These are phyloP conservation scores for Podospora comata DNA, from an alignment of 495 filamentous ascomycete species.

Conservation along the genomic window DNA sequence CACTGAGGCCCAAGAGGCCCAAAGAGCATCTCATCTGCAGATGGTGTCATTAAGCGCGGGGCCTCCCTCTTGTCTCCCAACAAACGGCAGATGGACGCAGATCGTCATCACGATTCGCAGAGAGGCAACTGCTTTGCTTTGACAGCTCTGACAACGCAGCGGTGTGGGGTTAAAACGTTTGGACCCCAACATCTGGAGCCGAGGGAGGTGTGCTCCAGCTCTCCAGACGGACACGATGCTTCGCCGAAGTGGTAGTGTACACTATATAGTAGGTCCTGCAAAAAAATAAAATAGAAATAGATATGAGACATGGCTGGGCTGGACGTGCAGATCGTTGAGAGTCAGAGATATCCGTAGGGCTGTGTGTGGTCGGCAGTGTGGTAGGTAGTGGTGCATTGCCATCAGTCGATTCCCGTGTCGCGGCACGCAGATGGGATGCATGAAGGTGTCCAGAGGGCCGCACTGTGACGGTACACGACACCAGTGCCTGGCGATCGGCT, in stretches of 20 bases:
- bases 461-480: not conserved
- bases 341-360: not conserved
- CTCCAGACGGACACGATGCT: not conserved
- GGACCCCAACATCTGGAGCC: conserved; percentile 6
- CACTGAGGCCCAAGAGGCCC: not conserved
- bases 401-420: not conserved
- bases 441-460: not conserved
- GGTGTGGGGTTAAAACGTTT: not conserved
- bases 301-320: not conserved
- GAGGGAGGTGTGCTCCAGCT: not conserved
- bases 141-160: not conserved
- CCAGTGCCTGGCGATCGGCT: not conserved
- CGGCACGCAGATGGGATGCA: not conserved
- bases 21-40: not conserved
- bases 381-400: not conserved
- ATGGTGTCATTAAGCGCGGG: not conserved
- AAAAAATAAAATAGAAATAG: not conserved
- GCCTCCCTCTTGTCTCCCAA: not conserved
- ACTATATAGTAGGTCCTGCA: not conserved
- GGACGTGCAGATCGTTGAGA: not conserved
- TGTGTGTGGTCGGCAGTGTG: not conserved
- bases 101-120: not conserved
- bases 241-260: not conserved
- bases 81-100: not conserved
- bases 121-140: not conserved